These are phyloP conservation scores for Podospora australis DNA, from an alignment of 495 filamentous ascomycete species.

Conservation along the genomic window DNA sequence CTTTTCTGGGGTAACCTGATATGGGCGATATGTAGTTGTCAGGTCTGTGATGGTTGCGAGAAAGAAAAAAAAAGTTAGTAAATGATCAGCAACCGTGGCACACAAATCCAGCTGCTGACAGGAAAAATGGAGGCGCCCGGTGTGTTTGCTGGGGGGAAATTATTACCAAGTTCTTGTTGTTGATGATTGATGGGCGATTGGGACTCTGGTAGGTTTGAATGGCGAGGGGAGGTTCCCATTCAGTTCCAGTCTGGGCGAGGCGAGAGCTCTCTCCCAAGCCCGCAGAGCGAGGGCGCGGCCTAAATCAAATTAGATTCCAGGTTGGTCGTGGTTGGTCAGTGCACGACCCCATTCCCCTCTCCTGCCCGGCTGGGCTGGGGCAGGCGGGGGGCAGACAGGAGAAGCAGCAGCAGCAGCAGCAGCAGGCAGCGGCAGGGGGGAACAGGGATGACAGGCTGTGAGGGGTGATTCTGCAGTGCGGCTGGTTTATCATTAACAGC, in stretches of 20 bases:
- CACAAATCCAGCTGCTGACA: too few species aligned
- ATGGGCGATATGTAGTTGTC: too few species aligned
- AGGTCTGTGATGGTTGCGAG: too few species aligned
- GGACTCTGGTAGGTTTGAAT: neutral
- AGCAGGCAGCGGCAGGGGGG: too few species aligned
- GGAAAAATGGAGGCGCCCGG: neutral
- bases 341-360: neutral
- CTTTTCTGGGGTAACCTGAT: too few species aligned
- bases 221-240: neutral
- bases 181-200: neutral
- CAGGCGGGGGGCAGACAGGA: neutral
- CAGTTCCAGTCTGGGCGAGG: neutral
- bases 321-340: neutral
- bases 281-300: constrained; percentile 3
- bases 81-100: too few species aligned
- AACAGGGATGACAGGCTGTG: too few species aligned
- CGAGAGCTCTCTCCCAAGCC: neutral
- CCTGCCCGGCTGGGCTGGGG: neutral
- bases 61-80: too few species aligned
- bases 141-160: neutral
- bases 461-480: too few species aligned
- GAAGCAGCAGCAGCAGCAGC: neutral
- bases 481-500: too few species aligned
- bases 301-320: constrained; percentile 5
- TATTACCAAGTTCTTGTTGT: neutral